A percentile compares a stretch with the other conserved stretches of the same genome.
phyloP scores from a whole-genome alignment of 2,329 filamentous ascomycete species.

The Neofusicoccum parvum region DNA sequence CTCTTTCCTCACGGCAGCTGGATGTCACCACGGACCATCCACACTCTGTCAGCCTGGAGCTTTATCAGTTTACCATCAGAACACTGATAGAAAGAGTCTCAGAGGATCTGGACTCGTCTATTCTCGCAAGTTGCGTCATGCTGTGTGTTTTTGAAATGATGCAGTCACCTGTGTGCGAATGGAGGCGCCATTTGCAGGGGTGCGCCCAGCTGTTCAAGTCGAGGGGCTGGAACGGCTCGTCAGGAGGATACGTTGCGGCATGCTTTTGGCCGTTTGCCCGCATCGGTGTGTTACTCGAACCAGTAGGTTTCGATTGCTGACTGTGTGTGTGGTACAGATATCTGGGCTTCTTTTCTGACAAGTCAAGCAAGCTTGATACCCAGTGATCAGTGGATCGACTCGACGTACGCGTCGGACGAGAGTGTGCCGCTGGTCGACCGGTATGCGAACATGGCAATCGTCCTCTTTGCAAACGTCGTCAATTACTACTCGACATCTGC shows the following conservation, averaged over 20 bases:
- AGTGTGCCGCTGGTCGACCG: neutral
- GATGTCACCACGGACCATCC: neutral
- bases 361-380: neutral
- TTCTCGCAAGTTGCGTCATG: neutral
- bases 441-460: constrained; percentile 1
- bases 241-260: neutral
- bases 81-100: neutral
- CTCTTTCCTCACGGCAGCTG: neutral
- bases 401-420: neutral
- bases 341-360: constrained; percentile 3
- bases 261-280: constrained; percentile 14
- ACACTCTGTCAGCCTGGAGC: neutral
- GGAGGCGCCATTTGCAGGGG: constrained; percentile 5
- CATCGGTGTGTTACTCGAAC: neutral
- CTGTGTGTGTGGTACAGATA: neutral
- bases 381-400: neutral
- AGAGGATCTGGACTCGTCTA: neutral
- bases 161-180: neutral
- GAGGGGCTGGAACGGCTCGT: neutral
- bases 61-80: neutral
- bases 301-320: neutral
- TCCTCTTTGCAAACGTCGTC: neutral
- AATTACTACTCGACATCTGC: neutral
- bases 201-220: neutral
- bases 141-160: constrained; percentile 14